Percentiles rank a stretch among this genome's conserved stretches.
These are phyloP conservation scores for Amanita jacksonii DNA, from an alignment of 768 basidiomycete species.

Conservation along the genomic window DNA sequence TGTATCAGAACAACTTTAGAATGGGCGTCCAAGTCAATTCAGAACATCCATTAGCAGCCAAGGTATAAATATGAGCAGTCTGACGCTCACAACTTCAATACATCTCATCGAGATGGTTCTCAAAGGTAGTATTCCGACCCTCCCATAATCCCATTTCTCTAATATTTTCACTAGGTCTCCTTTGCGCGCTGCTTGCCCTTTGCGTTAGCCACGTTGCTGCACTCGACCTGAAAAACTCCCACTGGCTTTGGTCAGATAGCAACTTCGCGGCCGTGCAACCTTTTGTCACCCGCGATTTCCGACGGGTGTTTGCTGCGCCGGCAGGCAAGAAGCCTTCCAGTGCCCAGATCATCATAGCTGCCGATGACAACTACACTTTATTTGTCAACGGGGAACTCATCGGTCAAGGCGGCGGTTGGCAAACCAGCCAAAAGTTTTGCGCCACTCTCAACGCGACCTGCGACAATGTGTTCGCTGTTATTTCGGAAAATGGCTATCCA, in stretches of 20 bases:
- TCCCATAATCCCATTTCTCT: neutral
- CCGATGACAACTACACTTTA: constrained; percentile 22
- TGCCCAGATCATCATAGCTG: constrained; percentile 21
- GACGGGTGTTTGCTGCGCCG: constrained; percentile 16
- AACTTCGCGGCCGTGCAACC: constrained; percentile 11
- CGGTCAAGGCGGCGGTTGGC: constrained; percentile 15
- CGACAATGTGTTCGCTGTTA: constrained; percentile 26
- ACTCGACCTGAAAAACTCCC: neutral
- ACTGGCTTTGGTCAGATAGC: constrained; percentile 24
- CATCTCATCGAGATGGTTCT: neutral
- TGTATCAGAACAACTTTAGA: too few species aligned
- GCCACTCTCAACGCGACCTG: constrained; percentile 15
- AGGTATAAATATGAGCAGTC: too few species aligned
- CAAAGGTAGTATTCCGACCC: neutral
- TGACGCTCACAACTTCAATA: neutral
- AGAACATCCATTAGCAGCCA: too few species aligned
- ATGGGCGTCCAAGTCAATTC: too few species aligned
- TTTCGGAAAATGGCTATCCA: constrained; percentile 12
- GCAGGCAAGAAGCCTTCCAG: constrained; percentile 18
- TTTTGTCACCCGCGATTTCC: constrained; percentile 19
- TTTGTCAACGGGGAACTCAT: constrained; percentile 22
- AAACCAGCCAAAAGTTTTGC: constrained; percentile 19
- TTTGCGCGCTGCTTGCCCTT: too few species aligned
- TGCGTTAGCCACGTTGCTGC: neutral
- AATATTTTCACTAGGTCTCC: neutral